A percentile compares a stretch with the other conserved stretches of the same genome.
Evolutionary conservation across 2,329 filamentous ascomycete genomes (phyloP).

Genomic region (Botrytis hyacinthi): DNA sequence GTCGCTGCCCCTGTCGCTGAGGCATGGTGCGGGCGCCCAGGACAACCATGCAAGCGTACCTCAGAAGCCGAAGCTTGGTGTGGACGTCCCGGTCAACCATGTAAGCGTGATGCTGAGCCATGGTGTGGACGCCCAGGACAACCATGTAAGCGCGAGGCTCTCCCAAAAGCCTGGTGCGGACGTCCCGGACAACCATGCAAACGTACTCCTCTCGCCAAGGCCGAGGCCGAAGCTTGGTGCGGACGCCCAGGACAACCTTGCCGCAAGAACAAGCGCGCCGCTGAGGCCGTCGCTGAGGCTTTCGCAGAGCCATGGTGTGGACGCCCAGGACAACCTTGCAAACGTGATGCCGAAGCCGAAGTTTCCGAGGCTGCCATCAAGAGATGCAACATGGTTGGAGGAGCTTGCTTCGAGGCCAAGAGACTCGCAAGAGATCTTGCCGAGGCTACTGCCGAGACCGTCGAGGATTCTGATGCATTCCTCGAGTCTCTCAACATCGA

Average conservation of each 20-base stretch:
- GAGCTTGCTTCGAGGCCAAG: conserved; percentile 24
- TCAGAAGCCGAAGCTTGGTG: conserved; percentile 8
- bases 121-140: conserved; percentile 17
- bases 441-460: conserved; percentile 8
- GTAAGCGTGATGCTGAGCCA: conserved; percentile 18
- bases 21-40: conserved; percentile 12
- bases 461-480: conserved; percentile 4
- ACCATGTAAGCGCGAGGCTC: conserved; percentile 18
- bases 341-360: conserved; percentile 20
- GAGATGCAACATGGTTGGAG: conserved; percentile 23
- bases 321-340: conserved; percentile 16
- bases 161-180: conserved; percentile 29
- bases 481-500: conserved; percentile 15
- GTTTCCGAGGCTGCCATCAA: conserved; percentile 15
- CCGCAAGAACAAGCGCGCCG: conserved; percentile 9
- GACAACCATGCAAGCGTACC: conserved; percentile 16
- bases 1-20: conserved; percentile 4
- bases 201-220: conserved; percentile 23
- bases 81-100: conserved; percentile 16
- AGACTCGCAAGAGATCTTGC: conserved; percentile 22
- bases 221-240: conserved; percentile 9
- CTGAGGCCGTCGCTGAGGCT: conserved; percentile 15
- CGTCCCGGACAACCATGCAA: conserved; percentile 19
- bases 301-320: neutral
- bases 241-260: conserved; percentile 19